Conservation (phyloP, 768 basidiomycete species). For the Panaeolus cyanescens region DNA sequence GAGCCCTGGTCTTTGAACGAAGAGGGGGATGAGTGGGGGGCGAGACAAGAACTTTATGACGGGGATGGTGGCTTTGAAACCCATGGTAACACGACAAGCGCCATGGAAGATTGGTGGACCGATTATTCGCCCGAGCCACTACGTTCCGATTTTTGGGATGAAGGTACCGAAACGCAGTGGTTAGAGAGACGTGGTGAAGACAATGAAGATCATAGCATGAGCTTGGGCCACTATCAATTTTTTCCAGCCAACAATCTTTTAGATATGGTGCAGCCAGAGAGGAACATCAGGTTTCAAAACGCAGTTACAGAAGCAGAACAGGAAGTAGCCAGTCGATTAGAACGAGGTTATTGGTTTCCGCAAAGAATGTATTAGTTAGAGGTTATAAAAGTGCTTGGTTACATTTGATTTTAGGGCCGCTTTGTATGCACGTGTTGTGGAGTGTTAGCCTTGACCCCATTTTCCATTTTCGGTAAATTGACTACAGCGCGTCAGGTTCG, state of each 20-base stretch:
- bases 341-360: conserved; percentile 63
- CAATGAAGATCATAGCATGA: neutral
- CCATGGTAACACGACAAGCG: neutral
- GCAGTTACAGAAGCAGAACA: conserved; percentile 50
- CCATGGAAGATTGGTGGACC: neutral
- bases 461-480: neutral
- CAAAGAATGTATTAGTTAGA: conserved; percentile 44
- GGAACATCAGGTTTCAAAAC: neutral
- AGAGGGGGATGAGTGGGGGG: too few species aligned
- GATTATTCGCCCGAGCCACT: neutral
- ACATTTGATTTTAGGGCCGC: neutral
- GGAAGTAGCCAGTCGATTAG: conserved; percentile 59
- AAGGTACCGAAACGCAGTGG: neutral
- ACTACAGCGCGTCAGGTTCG: neutral
- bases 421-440: neutral
- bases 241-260: conserved; percentile 57
- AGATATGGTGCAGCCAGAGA: conserved; percentile 27
- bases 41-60: neutral
- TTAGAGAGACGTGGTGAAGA: neutral
- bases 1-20: too few species aligned
- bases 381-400: conserved; percentile 4
- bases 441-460: neutral
- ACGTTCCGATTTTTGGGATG: neutral
- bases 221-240: conserved; percentile 27
- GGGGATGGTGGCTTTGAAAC: neutral